Conservation (phyloP, 495 filamentous ascomycete species). For the Penicillium egyptiacum region DNA sequence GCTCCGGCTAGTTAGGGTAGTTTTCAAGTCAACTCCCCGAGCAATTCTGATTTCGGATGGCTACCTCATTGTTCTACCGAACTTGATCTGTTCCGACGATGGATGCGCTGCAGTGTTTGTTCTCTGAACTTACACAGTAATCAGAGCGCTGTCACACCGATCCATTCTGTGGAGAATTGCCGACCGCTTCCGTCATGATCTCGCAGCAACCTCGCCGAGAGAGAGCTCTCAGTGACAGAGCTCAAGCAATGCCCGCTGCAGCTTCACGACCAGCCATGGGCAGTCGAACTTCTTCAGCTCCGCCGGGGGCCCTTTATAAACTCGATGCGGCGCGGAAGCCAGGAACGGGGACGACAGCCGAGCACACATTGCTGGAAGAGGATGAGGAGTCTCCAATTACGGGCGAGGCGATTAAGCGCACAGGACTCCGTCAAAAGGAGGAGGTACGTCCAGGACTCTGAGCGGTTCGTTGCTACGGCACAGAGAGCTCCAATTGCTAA, state of each 20-base stretch:
- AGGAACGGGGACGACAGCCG: slow-evolving; percentile 24
- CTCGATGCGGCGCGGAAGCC: slow-evolving; percentile 26
- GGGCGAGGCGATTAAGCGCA: slow-evolving; percentile 14
- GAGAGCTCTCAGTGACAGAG: slow-evolving; percentile 37
- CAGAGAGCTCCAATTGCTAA: slow-evolving; percentile 21
- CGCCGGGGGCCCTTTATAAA: slow-evolving; percentile 32
- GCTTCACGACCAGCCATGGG: slow-evolving; percentile 34
- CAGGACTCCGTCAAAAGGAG: slow-evolving; percentile 19
- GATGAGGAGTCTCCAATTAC: slow-evolving; percentile 27
- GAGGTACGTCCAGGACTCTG: slow-evolving; percentile 17
- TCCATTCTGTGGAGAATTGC: slow-evolving; percentile 23
- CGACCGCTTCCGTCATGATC: slow-evolving; percentile 20
- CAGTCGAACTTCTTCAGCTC: slow-evolving; percentile 39
- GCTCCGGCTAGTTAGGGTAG: neutral
- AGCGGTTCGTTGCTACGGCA: neutral
- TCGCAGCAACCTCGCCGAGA: slow-evolving; percentile 28
- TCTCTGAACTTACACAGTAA: slow-evolving; percentile 36
- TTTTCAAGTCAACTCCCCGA: neutral
- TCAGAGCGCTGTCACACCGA: slow-evolving; percentile 14
- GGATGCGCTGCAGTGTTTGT: slow-evolving; percentile 37
- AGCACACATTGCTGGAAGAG: slow-evolving; percentile 36
- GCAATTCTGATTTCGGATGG: slow-evolving; percentile 3
- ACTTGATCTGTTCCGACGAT: slow-evolving; percentile 32
- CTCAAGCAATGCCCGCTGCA: slow-evolving; percentile 25
- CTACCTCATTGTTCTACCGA: slow-evolving; percentile 13